These are phyloP conservation scores for Lasiosphaeris hirsuta DNA, from an alignment of 495 filamentous ascomycete genomes.

Conservation along the genomic window DNA sequence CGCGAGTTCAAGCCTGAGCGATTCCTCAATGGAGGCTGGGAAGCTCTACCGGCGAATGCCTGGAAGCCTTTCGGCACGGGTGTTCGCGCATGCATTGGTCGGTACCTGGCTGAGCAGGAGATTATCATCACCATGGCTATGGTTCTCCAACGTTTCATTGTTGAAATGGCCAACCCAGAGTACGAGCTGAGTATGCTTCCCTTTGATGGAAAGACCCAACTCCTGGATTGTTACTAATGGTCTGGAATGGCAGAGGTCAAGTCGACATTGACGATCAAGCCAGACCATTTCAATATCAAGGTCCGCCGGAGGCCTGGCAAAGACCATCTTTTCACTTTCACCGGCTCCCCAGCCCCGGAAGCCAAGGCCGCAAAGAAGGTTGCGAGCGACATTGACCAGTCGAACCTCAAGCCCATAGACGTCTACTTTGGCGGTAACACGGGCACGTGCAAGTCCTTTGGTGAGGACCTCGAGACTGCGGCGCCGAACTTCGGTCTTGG, in stretches of 20 bases:
- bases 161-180: conserved; percentile 46
- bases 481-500: conserved; percentile 51
- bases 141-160: conserved; percentile 51
- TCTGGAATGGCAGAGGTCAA: conserved; percentile 35
- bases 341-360: neutral
- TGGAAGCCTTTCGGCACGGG: conserved; percentile 58
- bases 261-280: conserved; percentile 65
- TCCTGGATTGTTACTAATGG: neutral
- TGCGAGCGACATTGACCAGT: neutral
- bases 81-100: conserved; percentile 31
- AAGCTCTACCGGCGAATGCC: conserved; percentile 40
- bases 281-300: conserved; percentile 59
- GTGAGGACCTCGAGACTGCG: conserved; percentile 52
- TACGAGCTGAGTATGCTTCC: conserved; percentile 48
- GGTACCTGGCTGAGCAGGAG: conserved; percentile 55
- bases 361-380: conserved; percentile 3
- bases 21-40: conserved; percentile 51
- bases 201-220: neutral
- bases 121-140: conserved; percentile 43
- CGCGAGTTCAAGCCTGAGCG: conserved; percentile 43
- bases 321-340: conserved; percentile 34
- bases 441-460: conserved; percentile 65
- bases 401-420: conserved; percentile 36
- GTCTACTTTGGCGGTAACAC: conserved; percentile 66
- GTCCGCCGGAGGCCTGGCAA: conserved; percentile 46